Evolutionary conservation across 345 rosid genomes (phyloP).

Genomic region (Brassica napus): Da-Ae NC_063451.1:43384501-43385000

Average conservation of each 20-base stretch:
- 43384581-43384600: not conserved
- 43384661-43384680: no score
- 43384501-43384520: conserved; percentile 40
- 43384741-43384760: no score
- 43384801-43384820: not conserved
- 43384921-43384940: not conserved
- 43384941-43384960: not conserved
- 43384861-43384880: not conserved
- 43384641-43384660: no score
- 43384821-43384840: not conserved
- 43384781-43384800: no score
- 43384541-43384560: conserved; percentile 6
- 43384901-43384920: not conserved
- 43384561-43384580: conserved; percentile 42
- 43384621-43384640: no score
- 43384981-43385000: not conserved
- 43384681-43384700: no score
- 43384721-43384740: no score
- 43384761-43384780: no score
- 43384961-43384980: not conserved
- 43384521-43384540: conserved; percentile 38
- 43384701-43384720: no score
- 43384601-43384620: no score
- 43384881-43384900: not conserved
- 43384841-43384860: not conserved